Evolutionary conservation across 2,329 filamentous ascomycete genomes (phyloP), one percentile per base, ranked within the genome.

Genomic region (Ascochyta koolunga): DNA sequence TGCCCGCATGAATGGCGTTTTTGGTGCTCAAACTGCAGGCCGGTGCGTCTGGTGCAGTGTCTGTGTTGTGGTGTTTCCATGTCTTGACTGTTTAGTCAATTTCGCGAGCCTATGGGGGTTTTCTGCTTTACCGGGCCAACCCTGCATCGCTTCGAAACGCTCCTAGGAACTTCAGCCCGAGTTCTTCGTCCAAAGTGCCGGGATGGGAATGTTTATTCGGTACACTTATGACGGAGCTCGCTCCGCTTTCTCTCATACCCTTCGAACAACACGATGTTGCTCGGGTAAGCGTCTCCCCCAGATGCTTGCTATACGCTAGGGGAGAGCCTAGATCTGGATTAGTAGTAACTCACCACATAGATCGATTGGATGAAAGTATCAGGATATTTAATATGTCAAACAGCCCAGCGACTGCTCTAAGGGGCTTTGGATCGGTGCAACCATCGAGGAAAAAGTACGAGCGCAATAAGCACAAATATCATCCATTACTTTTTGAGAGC

Each of bases 261-360:
- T n/a, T 18, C 37, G 16, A 25, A 27, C 32, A 35, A 29, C 8
- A 27, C 37, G 18, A 16, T 18, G 3, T 40, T n/a, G 24, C 29
- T 35, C 32, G 31, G 50, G 50, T 40, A 15, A 46, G 47, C 37
- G 42, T 53, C 50, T 37, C 33, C 31, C 38, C 42, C 24, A 43
- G 38, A 19, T 22, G 21, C 27, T 13, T 29, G n/a, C 22, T 40
- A 40, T 21, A 40, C 40, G 35, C 40, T 54, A 36, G 35, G 45
- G n/a, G 18, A 2, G 37, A n/a, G 10, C 21, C 45, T 29, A 33
- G 5, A 39, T 53, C 8, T 43, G n/a, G 18, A 42, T 21, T 49
- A 49, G 45, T 25, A 8, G 2, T 16, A 18, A 41, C 10, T 13
- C 18, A 3, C 29, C 29, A 31, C 13, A 13, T 32, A 27, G 49